A percentile compares a stretch with the other conserved stretches of the same genome.
Conservation (phyloP, 2,329 filamentous ascomycete genomes). For the Hypocreales sp. region DNA sequence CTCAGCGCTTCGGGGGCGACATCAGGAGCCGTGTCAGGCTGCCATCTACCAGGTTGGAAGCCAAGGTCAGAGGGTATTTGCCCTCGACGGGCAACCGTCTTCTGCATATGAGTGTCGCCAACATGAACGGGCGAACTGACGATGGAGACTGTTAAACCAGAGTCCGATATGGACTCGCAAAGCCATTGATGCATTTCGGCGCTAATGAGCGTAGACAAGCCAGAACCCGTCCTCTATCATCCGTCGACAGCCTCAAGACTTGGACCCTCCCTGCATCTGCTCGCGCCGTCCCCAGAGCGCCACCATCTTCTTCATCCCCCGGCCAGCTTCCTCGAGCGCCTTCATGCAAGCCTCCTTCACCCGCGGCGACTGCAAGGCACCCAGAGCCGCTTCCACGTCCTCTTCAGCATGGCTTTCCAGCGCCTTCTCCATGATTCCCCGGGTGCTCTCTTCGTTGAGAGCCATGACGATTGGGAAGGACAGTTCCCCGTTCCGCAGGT, state of each 20-base stretch:
- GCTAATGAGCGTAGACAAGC: too few species aligned
- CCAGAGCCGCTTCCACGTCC: constrained; percentile 3
- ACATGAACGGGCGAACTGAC: too few species aligned
- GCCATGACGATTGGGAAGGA: constrained; percentile 6
- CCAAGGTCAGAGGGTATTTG: too few species aligned
- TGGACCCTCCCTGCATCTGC: constrained; percentile 1
- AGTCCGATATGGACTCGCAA: too few species aligned
- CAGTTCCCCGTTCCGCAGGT: constrained; percentile 5
- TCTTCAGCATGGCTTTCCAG: constrained; percentile 1
- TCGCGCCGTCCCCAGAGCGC: constrained; percentile 5
- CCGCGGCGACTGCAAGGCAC: constrained; percentile 2
- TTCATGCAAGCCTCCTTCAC: constrained; percentile 4
- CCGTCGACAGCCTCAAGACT: not conserved
- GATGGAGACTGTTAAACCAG: too few species aligned
- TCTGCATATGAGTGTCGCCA: too few species aligned
- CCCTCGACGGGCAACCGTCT: too few species aligned
- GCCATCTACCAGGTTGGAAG: too few species aligned
- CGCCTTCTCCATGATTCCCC: constrained; percentile 1
- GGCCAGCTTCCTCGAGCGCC: constrained; percentile 4
- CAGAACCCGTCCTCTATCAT: too few species aligned
- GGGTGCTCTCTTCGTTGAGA: constrained; percentile 2
- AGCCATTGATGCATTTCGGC: too few species aligned
- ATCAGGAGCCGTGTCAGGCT: too few species aligned
- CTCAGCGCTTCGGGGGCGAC: too few species aligned
- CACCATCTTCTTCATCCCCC: constrained; percentile 4